A percentile compares a stretch with the other conserved stretches of the same genome.
Evolutionary conservation across 2,329 filamentous ascomycete species (phyloP).

Genomic region (Ophiostoma angusticollis): DNA sequence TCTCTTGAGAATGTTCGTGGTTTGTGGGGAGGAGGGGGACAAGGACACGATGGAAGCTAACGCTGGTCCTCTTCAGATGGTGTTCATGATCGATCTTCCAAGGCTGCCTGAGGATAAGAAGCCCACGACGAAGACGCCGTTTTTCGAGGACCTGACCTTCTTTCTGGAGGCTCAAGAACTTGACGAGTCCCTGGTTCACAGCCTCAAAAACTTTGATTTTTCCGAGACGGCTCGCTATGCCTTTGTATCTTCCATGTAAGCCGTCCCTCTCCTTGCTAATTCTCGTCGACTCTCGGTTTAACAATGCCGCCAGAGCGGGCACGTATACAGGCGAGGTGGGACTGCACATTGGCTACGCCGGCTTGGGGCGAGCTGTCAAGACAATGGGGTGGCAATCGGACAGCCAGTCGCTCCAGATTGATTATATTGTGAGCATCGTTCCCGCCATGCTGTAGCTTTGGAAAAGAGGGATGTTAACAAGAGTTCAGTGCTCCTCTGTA

Average conservation of each 20-base stretch:
- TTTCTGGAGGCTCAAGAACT: conserved; percentile 59
- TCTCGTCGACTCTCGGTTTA: conserved; percentile 4
- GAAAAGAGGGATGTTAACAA: neutral
- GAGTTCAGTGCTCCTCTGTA: conserved; percentile 59
- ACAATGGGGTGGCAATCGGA: conserved; percentile 48
- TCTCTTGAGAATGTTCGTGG: conserved; percentile 69
- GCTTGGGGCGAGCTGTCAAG: conserved; percentile 55
- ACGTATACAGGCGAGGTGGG: conserved; percentile 35
- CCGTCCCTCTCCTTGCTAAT: neutral
- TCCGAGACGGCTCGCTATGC: conserved; percentile 54
- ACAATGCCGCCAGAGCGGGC: conserved; percentile 35
- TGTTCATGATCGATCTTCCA: conserved; percentile 89
- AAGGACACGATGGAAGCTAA: neutral
- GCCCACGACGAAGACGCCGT: conserved; percentile 23
- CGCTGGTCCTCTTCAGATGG: conserved; percentile 35
- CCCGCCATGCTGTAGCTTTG: neutral
- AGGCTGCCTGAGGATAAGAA: conserved; percentile 28
- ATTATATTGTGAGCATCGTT: conserved; percentile 49
- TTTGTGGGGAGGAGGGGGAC: neutral
- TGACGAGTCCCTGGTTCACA: conserved; percentile 49
- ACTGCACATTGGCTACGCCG: conserved; percentile 51
- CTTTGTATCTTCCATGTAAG: conserved; percentile 78
- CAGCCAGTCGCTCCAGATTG: conserved; percentile 47
- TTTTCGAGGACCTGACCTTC: conserved; percentile 56
- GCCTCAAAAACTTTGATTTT: conserved; percentile 72